Evolutionary conservation across 2,329 filamentous ascomycete species (phyloP).

Genomic region (Aspergillus sp.): DNA sequence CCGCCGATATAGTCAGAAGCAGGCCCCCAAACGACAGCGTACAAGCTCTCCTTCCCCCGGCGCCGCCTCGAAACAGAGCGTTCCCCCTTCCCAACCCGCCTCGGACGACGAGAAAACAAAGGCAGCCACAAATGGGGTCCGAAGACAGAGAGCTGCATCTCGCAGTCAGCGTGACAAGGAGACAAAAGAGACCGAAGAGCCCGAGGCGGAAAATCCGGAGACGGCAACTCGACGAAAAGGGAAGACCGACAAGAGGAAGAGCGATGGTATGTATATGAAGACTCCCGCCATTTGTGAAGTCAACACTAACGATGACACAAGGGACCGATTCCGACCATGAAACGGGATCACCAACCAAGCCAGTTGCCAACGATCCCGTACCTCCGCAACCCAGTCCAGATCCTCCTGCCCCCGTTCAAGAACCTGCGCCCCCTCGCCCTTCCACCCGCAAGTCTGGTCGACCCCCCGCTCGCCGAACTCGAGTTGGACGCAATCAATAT

Average conservation of each 20-base stretch:
- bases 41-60: slow-evolving; percentile 74
- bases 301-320: slow-evolving; percentile 37
- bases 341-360: slow-evolving; percentile 54
- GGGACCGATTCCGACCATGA: slow-evolving; percentile 70
- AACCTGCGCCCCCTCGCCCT: slow-evolving; percentile 35
- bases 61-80: slow-evolving; percentile 53
- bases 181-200: slow-evolving; percentile 56
- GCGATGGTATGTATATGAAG: slow-evolving; percentile 63
- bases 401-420: slow-evolving; percentile 40
- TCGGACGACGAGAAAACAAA: slow-evolving; percentile 68
- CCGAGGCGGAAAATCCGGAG: slow-evolving; percentile 71
- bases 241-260: slow-evolving; percentile 74
- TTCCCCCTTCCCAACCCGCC: slow-evolving; percentile 36
- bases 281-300: neutral
- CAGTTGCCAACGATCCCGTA: slow-evolving; percentile 37
- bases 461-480: slow-evolving; percentile 63
- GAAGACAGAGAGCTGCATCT: slow-evolving; percentile 59
- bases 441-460: slow-evolving; percentile 62
- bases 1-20: slow-evolving; percentile 61
- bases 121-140: slow-evolving; percentile 39
- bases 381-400: slow-evolving; percentile 45
- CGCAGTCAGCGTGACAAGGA: slow-evolving; percentile 55
- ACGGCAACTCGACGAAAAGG: slow-evolving; percentile 78
- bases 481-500: slow-evolving; percentile 75
- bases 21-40: slow-evolving; percentile 75